These are phyloP conservation scores for Mortierella sp. DNA, from an alignment of 371 early-diverging fungal species.

Conservation along the genomic window DNA sequence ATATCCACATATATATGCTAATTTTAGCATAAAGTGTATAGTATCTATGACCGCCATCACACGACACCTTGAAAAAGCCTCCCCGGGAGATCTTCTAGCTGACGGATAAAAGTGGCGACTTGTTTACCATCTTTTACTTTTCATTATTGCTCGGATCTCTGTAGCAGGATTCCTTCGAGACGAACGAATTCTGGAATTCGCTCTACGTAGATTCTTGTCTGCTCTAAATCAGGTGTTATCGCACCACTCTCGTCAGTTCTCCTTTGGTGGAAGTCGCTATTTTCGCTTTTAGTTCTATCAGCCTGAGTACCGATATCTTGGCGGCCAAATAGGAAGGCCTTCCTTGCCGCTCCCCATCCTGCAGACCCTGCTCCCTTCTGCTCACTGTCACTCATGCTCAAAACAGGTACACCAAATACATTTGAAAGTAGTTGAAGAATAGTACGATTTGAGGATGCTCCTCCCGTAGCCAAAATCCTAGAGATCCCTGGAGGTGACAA, in stretches of 20 bases:
- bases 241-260: conserved; percentile 21
- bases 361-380: conserved; percentile 50
- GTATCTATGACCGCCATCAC: no score
- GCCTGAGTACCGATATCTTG: no score
- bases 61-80: no score
- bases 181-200: conserved; percentile 32
- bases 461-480: conserved; percentile 79
- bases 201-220: conserved; percentile 30
- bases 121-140: background rate
- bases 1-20: background rate
- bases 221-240: conserved; percentile 15
- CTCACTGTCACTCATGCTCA: conserved; percentile 52
- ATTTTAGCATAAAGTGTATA: no score
- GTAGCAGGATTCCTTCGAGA: conserved; percentile 5
- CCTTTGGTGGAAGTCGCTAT: no score
- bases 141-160: background rate
- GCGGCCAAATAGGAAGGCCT: conserved; percentile 42
- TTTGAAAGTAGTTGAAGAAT: conserved; percentile 75
- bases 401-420: conserved; percentile 76
- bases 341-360: conserved; percentile 56
- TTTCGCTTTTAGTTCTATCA: background rate
- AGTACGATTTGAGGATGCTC: conserved; percentile 74
- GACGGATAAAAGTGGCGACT: background rate
- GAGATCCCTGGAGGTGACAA: conserved; percentile 32
- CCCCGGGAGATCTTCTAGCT: no score